Conservation (phyloP, 2,329 filamentous ascomycete species). For the Ceratocystis diversiconidia region DNA sequence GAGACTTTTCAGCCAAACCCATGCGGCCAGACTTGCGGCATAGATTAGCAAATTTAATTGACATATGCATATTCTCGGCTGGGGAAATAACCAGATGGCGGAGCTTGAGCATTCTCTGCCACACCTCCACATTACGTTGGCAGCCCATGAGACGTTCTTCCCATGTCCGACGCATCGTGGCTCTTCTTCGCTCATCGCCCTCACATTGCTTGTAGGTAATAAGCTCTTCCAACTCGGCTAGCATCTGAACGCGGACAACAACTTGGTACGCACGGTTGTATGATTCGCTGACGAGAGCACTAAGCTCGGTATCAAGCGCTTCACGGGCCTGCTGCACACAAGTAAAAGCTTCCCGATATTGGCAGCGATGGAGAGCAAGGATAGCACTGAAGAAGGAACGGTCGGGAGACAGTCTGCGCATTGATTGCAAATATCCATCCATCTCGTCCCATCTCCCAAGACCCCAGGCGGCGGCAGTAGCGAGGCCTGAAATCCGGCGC, state of each 20-base stretch:
- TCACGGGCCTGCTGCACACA: conserved; percentile 89
- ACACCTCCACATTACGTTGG: conserved; percentile 93
- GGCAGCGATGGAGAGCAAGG: conserved; percentile 83
- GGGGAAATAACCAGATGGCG: conserved; percentile 84
- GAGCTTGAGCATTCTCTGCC: conserved; percentile 95
- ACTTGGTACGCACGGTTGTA: conserved; percentile 96
- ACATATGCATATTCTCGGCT: conserved; percentile 93
- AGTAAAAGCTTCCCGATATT: conserved; percentile 77
- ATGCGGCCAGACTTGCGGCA: conserved; percentile 93
- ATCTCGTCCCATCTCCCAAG: conserved; percentile 95
- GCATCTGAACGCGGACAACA: conserved; percentile 97
- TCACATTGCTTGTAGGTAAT: conserved; percentile 95
- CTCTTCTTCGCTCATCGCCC: conserved; percentile 65
- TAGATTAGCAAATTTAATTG: conserved; percentile 97
- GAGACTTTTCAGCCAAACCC: conserved; percentile 85
- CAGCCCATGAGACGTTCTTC: conserved; percentile 88
- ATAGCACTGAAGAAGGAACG: conserved; percentile 97
- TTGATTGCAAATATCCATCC: conserved; percentile 90
- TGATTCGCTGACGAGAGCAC: conserved; percentile 90
- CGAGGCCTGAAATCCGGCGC: conserved; percentile 79
- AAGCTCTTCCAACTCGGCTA: conserved; percentile 94
- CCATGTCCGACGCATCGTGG: conserved; percentile 86
- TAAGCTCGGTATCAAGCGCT: conserved; percentile 87
- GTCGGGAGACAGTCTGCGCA: conserved; percentile 88
- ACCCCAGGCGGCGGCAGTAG: conserved; percentile 92